Evolutionary conservation across 2,329 filamentous ascomycete genomes (phyloP).

Genomic region (Sarocladiaceae sp.): DNA sequence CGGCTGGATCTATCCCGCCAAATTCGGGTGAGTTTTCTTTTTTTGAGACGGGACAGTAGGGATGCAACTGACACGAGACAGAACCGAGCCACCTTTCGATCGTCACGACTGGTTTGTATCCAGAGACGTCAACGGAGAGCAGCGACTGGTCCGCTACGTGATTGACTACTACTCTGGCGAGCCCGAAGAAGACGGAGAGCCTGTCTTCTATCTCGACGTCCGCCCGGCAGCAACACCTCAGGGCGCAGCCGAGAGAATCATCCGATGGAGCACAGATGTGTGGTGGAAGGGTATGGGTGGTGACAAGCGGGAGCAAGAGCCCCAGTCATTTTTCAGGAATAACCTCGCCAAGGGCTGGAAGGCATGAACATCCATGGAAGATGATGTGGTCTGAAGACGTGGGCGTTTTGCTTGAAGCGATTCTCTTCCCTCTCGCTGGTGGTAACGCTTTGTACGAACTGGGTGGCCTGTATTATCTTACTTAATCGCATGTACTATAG

Average conservation of each 20-base stretch:
- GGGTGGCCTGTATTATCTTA: too few relatives aligned
- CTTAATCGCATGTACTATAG: too few relatives aligned
- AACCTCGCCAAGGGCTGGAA: not conserved
- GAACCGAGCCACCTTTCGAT: slow-evolving; percentile 83
- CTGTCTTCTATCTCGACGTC: slow-evolving; percentile 94
- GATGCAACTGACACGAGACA: too few relatives aligned
- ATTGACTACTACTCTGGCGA: slow-evolving; percentile 94
- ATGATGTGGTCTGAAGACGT: too few relatives aligned
- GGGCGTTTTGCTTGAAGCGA: too few relatives aligned
- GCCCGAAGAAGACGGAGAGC: slow-evolving; percentile 77
- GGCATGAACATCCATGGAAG: too few relatives aligned
- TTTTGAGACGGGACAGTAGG: not conserved
- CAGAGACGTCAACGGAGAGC: slow-evolving; percentile 59
- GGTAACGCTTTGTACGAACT: too few relatives aligned
- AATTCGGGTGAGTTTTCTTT: slow-evolving; percentile 66
- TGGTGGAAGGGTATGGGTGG: slow-evolving; percentile 88
- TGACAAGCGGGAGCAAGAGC: slow-evolving; percentile 46
- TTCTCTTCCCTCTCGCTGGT: too few relatives aligned
- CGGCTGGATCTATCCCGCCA: slow-evolving; percentile 70
- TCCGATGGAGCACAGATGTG: slow-evolving; percentile 86
- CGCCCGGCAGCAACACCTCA: slow-evolving; percentile 79
- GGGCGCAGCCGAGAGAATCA: slow-evolving; percentile 71
- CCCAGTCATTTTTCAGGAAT: slow-evolving; percentile 26
- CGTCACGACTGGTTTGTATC: slow-evolving; percentile 95
- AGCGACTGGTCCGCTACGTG: slow-evolving; percentile 80